These are phyloP conservation scores for Zymoseptoria brevis DNA, from an alignment of 2,329 filamentous ascomycete genomes.

Conservation along the genomic window DNA sequence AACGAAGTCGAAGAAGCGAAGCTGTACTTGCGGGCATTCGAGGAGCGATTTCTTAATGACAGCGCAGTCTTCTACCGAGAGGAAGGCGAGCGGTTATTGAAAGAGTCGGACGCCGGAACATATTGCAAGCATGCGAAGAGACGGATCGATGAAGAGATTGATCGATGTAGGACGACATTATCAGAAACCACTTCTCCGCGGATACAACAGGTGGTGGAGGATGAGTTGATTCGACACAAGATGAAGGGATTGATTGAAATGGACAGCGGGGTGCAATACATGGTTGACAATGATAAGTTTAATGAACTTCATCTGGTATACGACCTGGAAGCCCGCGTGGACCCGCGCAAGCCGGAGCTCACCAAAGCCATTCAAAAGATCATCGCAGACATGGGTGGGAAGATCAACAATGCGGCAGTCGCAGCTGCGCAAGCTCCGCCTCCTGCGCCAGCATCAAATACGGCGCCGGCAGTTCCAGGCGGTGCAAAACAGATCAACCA, in stretches of 20 bases:
- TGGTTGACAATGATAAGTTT: conserved; percentile 83
- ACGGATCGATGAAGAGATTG: conserved; percentile 70
- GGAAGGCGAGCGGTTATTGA: conserved; percentile 68
- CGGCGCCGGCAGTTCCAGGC: conserved; percentile 39
- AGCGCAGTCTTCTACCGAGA: conserved; percentile 66
- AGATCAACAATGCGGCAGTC: conserved; percentile 65
- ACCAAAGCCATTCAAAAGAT: conserved; percentile 64
- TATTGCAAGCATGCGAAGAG: conserved; percentile 72
- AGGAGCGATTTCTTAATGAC: conserved; percentile 64
- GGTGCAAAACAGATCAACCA: conserved; percentile 52
- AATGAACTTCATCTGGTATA: conserved; percentile 77
- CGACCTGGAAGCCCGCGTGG: conserved; percentile 67
- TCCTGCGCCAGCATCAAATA: conserved; percentile 43
- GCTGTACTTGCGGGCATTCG: conserved; percentile 76
- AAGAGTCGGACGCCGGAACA: conserved; percentile 68
- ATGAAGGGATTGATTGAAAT: conserved; percentile 75
- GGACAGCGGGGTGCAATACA: conserved; percentile 77
- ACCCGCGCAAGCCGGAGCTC: conserved; percentile 62
- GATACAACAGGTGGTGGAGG: conserved; percentile 69
- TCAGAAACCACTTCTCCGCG: conserved; percentile 63
- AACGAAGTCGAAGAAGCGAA: conserved; percentile 70
- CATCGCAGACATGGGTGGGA: conserved; percentile 69
- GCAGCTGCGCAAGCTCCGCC: conserved; percentile 48
- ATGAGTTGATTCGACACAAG: conserved; percentile 68
- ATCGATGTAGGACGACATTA: conserved; percentile 75